Conservation (phyloP, 805 yeast genomes). For the Starmerella ratchasimensis region DNA sequence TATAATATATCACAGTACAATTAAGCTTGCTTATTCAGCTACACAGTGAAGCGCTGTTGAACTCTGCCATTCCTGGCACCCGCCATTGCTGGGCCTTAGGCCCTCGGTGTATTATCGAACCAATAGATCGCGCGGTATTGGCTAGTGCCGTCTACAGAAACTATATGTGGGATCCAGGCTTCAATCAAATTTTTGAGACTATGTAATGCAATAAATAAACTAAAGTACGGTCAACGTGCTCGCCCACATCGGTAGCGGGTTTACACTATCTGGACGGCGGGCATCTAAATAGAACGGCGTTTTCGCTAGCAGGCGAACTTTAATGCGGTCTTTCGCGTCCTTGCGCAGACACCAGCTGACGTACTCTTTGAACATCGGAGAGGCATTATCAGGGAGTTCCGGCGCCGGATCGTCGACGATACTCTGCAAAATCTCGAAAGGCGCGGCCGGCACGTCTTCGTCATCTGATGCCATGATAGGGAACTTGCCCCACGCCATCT, state of each 20-base stretch:
- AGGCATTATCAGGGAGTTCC: constrained; percentile 36
- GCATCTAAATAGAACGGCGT: constrained; percentile 23
- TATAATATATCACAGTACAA: background rate
- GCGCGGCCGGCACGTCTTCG: constrained; percentile 30
- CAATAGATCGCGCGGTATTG: too few relatives aligned
- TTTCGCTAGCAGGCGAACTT: constrained; percentile 53
- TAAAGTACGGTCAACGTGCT: too few relatives aligned
- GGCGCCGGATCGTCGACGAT: constrained; percentile 93
- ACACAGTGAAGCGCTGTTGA: too few relatives aligned
- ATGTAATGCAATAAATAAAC: too few relatives aligned
- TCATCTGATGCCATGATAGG: constrained; percentile 30
- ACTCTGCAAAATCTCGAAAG: constrained; percentile 70
- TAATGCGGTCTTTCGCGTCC: constrained; percentile 55
- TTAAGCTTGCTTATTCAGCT: background rate
- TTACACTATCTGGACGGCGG: constrained; percentile 3
- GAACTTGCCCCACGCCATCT: constrained; percentile 70
- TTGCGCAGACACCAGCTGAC: constrained; percentile 58
- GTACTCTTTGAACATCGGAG: constrained; percentile 44
- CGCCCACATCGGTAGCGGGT: constrained; percentile 14
- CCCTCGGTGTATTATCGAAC: too few relatives aligned
- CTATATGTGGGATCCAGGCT: too few relatives aligned
- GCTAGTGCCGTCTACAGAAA: too few relatives aligned
- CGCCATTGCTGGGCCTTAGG: too few relatives aligned
- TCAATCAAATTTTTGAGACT: too few relatives aligned
- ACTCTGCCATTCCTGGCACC: too few relatives aligned